Evolutionary conservation across 371 early-diverging fungal genomes (phyloP).

Genomic region (Mortierella sp.): DNA sequence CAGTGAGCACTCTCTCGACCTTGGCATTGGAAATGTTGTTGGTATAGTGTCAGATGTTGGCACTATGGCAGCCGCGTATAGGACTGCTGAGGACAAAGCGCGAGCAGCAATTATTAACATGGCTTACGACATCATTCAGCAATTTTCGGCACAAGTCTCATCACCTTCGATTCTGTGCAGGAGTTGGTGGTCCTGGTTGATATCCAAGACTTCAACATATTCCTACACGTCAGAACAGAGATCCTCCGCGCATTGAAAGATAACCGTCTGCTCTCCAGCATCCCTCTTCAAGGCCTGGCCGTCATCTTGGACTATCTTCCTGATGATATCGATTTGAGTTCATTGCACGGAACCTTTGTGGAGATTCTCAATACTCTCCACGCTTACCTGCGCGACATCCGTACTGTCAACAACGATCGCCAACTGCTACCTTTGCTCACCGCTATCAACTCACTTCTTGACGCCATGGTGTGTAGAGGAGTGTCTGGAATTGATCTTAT

Average conservation of each 20-base stretch:
- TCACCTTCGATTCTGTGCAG: neutral
- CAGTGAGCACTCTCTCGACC: too few species aligned
- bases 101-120: neutral
- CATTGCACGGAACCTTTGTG: neutral
- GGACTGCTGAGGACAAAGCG: too few species aligned
- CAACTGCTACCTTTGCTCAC: neutral
- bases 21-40: too few species aligned
- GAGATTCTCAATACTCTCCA: neutral
- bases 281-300: slow-evolving; percentile 1
- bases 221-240: neutral
- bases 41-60: too few species aligned
- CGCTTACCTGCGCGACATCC: neutral
- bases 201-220: neutral
- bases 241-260: slow-evolving; percentile 5
- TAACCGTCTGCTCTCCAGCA: neutral
- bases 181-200: slow-evolving; percentile 2
- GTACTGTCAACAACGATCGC: neutral
- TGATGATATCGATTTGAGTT: neutral
- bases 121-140: neutral
- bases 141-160: neutral
- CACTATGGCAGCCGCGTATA: too few species aligned
- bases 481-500: neutral
- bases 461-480: slow-evolving; percentile 1
- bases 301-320: slow-evolving; percentile 2
- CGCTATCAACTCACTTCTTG: neutral